phyloP scores from a whole-genome alignment of 2,329 filamentous ascomycete genomes.

The Fusarium pininemorale region DNA sequence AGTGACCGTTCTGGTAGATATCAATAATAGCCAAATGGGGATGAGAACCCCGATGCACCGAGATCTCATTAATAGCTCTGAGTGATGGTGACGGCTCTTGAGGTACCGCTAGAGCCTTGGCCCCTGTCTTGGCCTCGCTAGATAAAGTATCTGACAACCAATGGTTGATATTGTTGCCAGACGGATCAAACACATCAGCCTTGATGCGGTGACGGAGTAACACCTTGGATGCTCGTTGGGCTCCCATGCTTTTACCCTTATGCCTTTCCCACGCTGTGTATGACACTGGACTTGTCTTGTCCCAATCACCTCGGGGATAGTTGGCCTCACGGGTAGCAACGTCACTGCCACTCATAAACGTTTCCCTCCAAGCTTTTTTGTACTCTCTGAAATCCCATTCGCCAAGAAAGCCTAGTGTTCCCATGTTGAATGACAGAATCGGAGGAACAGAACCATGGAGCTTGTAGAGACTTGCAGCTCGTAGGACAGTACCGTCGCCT shows the following conservation, averaged over 20 bases:
- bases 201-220: slow-evolving; percentile 87
- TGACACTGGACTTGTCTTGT: slow-evolving; percentile 24
- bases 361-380: slow-evolving; percentile 90
- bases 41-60: slow-evolving; percentile 88
- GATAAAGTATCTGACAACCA: slow-evolving; percentile 57
- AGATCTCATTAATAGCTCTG: slow-evolving; percentile 91
- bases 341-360: slow-evolving; percentile 80
- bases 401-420: slow-evolving; percentile 90
- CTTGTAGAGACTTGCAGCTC: slow-evolving; percentile 68
- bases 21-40: slow-evolving; percentile 93
- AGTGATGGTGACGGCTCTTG: slow-evolving; percentile 55
- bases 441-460: slow-evolving; percentile 84
- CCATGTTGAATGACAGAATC: slow-evolving; percentile 95
- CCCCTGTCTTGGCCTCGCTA: slow-evolving; percentile 54
- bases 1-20: slow-evolving; percentile 87
- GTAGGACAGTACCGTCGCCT: slow-evolving; percentile 68
- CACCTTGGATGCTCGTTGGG: slow-evolving; percentile 77
- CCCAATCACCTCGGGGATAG: slow-evolving; percentile 45
- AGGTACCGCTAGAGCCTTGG: slow-evolving; percentile 47
- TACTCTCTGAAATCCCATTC: slow-evolving; percentile 97
- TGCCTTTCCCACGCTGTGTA: slow-evolving; percentile 72
- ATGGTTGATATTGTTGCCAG: slow-evolving; percentile 68
- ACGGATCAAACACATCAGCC: slow-evolving; percentile 81
- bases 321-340: slow-evolving; percentile 58
- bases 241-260: slow-evolving; percentile 83